Evolutionary conservation across 2,329 filamentous ascomycete species (phyloP), one percentile per base, ranked within the genome.

Genomic region (Xylariomycetidae sp.): DNA sequence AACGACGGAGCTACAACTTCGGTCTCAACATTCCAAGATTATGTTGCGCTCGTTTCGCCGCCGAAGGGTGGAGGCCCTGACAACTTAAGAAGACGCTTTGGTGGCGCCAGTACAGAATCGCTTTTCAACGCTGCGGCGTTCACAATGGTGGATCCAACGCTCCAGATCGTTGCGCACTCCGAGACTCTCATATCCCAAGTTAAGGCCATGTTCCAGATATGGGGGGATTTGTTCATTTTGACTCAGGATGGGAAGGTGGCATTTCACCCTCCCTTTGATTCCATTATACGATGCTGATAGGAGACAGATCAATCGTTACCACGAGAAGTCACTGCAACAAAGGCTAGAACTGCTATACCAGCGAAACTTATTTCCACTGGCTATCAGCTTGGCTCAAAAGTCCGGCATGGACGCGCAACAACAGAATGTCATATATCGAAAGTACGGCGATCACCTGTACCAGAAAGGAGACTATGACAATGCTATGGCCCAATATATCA

Each of bases 401-500:
- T 81, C 83, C 8, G 86, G 88, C 2, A 73, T 96, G 51, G 86
- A 89, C 57, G 63, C 67, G 3, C 69, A 82, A 29, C 87, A 96
- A 58, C 87, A 94, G 50, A 96, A 94, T 50, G 70, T 85, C 37
- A 98, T 98, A 38, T 94, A 90, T 54, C 81, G 90, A 38, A 89
- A 83, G 56, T 97, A 95, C 58, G 92, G 90, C 10, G 92, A 98
- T 56, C 86, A 90, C 51, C 63, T 97, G 4, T 97, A 98, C 52
- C 87, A 94, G 45, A 95, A 94, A 53, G 88, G 85, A 4, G 89
- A 96, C 54, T 98, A 90, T 53, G 92, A 98, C 54, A 92, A 86
- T 6, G 89, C 94, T n/a, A 98, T 98, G 94, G 84, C 94, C 50
- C 92, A 97, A 58, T 98, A 98, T 55, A 80, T 98, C 42, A 85